Conservation (phyloP, 306 rosid genomes). For the Elaeagnus macrophylla region DNA sequence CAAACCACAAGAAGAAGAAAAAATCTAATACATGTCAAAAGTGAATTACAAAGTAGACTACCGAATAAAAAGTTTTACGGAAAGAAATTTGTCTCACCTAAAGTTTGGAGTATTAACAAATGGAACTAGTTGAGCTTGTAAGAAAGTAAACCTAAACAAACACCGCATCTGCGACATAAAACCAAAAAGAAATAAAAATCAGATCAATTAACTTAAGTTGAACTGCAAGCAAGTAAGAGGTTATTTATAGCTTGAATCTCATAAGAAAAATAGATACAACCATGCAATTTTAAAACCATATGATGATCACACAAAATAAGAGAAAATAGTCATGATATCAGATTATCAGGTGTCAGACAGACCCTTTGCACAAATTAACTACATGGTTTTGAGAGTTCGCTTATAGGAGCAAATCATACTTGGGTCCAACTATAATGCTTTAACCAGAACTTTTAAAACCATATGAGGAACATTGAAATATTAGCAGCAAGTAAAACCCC, state of each 20-base stretch:
- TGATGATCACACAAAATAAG: not conserved
- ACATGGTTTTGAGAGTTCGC: too few relatives aligned
- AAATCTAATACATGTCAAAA: not conserved
- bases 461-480: not conserved
- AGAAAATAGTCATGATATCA: not conserved
- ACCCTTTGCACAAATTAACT: not conserved
- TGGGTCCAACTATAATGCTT: too few relatives aligned
- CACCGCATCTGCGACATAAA: conserved; percentile 3
- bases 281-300: not conserved
- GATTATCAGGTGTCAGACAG: too few relatives aligned
- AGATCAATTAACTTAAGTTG: conserved; percentile 2
- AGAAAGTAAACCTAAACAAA: conserved; percentile 5
- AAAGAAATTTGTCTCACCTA: conserved; percentile 14
- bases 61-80: not conserved
- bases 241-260: not conserved
- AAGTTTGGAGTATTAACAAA: conserved; percentile 19
- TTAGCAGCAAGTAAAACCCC: not conserved
- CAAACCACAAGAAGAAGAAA: not conserved
- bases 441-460: not conserved
- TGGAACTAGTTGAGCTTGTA: conserved; percentile 9
- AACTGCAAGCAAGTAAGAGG: not conserved
- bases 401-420: too few relatives aligned
- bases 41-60: not conserved
- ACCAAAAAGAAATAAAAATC: not conserved
- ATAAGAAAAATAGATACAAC: not conserved